Conservation (phyloP, 805 yeast genomes). For the Metschnikowia chrysomelidarum region DNA sequence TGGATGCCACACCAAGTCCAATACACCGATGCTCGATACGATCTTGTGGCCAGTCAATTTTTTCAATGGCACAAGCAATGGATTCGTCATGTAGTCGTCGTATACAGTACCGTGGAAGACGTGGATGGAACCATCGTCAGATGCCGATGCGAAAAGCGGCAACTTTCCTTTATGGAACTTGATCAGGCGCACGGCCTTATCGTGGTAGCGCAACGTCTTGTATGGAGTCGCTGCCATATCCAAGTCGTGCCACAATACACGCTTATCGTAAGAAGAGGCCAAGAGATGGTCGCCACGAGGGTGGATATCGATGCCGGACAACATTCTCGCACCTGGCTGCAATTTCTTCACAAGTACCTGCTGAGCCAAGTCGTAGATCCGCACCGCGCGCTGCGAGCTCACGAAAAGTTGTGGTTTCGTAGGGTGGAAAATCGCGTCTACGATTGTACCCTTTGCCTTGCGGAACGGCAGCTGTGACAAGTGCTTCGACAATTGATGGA, state of each 20-base stretch:
- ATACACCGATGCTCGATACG: conserved; percentile 76
- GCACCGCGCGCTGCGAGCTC: conserved; percentile 87
- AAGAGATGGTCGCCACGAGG: conserved; percentile 94
- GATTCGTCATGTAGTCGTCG: conserved; percentile 93
- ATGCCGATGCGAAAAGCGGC: conserved; percentile 91
- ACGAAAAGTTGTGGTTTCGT: conserved; percentile 91
- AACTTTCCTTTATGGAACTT: conserved; percentile 80
- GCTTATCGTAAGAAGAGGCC: conserved; percentile 90
- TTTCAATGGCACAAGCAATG: conserved; percentile 92
- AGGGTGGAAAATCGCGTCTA: conserved; percentile 97
- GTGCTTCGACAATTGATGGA: conserved; percentile 94
- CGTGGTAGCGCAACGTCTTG: conserved; percentile 93
- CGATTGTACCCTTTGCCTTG: conserved; percentile 88
- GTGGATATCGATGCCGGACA: conserved; percentile 87
- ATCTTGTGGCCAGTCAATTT: conserved; percentile 88
- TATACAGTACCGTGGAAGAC: conserved; percentile 96
- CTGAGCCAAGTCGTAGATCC: conserved; percentile 85
- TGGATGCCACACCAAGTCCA: conserved; percentile 93
- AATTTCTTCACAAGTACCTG: conserved; percentile 82
- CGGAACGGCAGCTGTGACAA: conserved; percentile 93
- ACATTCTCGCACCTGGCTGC: conserved; percentile 95
- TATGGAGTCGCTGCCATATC: conserved; percentile 88
- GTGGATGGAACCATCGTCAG: conserved; percentile 92
- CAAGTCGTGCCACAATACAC: conserved; percentile 96
- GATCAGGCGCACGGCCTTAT: conserved; percentile 87